Evolutionary conservation across 1,139 yeast genomes (phyloP).

Genomic region (Saccharomyces uvarum): DNA sequence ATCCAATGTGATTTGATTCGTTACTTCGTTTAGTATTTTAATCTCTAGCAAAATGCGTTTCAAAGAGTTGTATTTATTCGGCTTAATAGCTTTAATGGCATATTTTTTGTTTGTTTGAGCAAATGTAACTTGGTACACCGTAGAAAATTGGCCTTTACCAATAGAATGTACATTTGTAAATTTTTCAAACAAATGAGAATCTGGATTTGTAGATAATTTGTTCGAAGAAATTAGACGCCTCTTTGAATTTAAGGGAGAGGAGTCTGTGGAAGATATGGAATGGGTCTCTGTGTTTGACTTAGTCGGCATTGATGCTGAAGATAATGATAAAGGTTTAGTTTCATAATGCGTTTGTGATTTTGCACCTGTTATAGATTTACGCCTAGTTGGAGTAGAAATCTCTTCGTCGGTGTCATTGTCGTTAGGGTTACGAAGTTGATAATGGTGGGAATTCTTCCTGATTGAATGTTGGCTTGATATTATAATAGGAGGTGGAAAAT

Average conservation of each 20-base stretch:
- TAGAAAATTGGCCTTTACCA: constrained; percentile 84
- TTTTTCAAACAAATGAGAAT: constrained; percentile 49
- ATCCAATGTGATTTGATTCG: constrained; percentile 31
- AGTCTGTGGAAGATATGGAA: neutral
- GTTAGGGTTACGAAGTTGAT: neutral
- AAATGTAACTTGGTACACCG: constrained; percentile 71
- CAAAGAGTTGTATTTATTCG: constrained; percentile 25
- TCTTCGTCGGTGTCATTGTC: constrained; percentile 9
- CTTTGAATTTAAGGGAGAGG: constrained; percentile 9
- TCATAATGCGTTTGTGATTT: neutral
- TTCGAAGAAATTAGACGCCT: constrained; percentile 22
- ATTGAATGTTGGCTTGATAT: constrained; percentile 4
- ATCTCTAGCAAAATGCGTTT: constrained; percentile 38
- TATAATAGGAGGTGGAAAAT: constrained; percentile 1
- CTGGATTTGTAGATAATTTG: constrained; percentile 32
- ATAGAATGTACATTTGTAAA: constrained; percentile 66
- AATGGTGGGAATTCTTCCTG: neutral
- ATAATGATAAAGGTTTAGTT: neutral
- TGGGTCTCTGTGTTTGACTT: neutral
- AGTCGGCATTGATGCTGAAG: neutral
- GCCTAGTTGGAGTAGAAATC: constrained; percentile 22
- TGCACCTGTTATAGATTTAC: constrained; percentile 10
- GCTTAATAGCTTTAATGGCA: constrained; percentile 80
- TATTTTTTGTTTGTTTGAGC: constrained; percentile 48
- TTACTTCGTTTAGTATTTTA: constrained; percentile 24